Evolutionary conservation across 345 rosid species (phyloP).

Genomic region (Corchorus capsularis): DNA sequence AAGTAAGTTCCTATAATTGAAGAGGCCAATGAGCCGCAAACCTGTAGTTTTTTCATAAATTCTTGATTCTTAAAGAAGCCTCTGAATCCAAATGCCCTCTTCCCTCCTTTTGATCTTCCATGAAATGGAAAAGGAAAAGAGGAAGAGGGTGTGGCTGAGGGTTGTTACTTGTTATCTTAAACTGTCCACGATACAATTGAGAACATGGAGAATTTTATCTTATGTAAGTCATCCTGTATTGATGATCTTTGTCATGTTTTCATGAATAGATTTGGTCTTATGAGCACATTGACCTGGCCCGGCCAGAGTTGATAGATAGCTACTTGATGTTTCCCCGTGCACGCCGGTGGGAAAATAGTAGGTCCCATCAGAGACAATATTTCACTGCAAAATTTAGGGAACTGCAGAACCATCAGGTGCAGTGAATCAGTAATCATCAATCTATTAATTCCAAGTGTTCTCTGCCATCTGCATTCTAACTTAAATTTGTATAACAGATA

Average conservation of each 20-base stretch:
- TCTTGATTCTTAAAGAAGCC: background rate
- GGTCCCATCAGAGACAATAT: slow-evolving; percentile 33
- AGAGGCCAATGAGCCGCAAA: background rate
- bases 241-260: background rate
- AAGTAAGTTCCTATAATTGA: slow-evolving; percentile 28
- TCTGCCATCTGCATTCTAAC: slow-evolving; percentile 7
- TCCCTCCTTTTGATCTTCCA: background rate
- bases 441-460: background rate
- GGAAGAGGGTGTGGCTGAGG: background rate
- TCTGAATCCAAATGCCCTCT: background rate
- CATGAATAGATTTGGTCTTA: slow-evolving; percentile 42
- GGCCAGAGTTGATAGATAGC: slow-evolving; percentile 35
- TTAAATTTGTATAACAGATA: slow-evolving; percentile 31
- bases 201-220: slow-evolving; percentile 1
- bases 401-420: slow-evolving; percentile 42
- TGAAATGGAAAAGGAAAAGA: background rate
- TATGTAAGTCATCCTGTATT: background rate
- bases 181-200: background rate
- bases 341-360: slow-evolving; percentile 46
- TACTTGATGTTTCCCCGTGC: slow-evolving; percentile 38
- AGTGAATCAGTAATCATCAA: background rate
- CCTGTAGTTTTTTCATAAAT: background rate
- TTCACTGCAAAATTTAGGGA: slow-evolving; percentile 34
- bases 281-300: slow-evolving; percentile 50
- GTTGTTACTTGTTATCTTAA: background rate